Conservation (phyloP, 768 basidiomycete genomes). For the Suillus paluster region DNA sequence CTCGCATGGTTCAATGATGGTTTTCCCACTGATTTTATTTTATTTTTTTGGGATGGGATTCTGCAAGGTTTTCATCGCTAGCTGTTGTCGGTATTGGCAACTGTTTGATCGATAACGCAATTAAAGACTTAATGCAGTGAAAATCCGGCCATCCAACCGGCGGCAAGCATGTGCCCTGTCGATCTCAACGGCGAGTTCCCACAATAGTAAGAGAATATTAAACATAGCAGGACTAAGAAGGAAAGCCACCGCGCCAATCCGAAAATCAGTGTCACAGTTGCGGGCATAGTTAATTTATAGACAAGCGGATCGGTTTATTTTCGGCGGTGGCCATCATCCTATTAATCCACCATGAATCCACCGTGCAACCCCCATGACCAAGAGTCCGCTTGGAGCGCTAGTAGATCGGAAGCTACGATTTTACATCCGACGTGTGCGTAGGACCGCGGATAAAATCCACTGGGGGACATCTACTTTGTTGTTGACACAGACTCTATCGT, state of each 20-base stretch:
- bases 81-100: background rate
- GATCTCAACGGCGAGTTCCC: slow-evolving; percentile 13
- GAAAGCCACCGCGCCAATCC: slow-evolving; percentile 26
- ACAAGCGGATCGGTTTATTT: slow-evolving; percentile 1
- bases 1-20: background rate
- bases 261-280: slow-evolving; percentile 17
- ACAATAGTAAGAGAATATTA: slow-evolving; percentile 5
- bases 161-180: slow-evolving; percentile 14
- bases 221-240: slow-evolving; percentile 6
- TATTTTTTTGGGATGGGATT: background rate
- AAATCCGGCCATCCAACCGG: slow-evolving; percentile 10
- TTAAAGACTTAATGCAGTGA: slow-evolving; percentile 1
- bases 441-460: slow-evolving; percentile 1
- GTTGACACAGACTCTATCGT: too few relatives aligned
- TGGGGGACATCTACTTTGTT: too few relatives aligned
- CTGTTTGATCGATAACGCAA: slow-evolving; percentile 8
- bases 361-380: slow-evolving; percentile 1
- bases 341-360: background rate
- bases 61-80: background rate
- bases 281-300: slow-evolving; percentile 4
- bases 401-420: background rate
- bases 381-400: slow-evolving; percentile 28
- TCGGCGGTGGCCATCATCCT: background rate
- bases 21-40: slow-evolving; percentile 5
- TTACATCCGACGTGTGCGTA: background rate